Percentiles rank a stretch among this genome's conserved stretches.
These are phyloP conservation scores for Pseudogymnoascus pannorum DNA, from an alignment of 2,329 filamentous ascomycete species.

Conservation along the genomic window DNA sequence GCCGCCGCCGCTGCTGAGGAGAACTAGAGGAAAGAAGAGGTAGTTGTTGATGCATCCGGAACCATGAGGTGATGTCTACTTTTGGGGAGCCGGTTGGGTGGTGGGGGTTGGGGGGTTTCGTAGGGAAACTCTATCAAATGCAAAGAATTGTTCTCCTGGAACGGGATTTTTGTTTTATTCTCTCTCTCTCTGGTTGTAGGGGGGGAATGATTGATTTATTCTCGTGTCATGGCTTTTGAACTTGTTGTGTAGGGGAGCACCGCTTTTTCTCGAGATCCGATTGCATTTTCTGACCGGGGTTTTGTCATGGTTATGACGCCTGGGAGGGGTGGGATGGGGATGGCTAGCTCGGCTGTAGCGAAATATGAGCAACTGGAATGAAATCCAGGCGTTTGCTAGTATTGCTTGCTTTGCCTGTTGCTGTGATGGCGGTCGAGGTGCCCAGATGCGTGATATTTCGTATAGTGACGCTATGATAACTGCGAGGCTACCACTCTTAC, in stretches of 20 bases:
- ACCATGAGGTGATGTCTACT: slow-evolving; percentile 1
- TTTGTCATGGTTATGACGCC: slow-evolving; percentile 11
- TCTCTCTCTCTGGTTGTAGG: background rate
- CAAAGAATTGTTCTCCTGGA: slow-evolving; percentile 10
- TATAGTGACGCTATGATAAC: background rate
- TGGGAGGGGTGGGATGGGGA: slow-evolving; percentile 11
- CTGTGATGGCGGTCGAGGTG: background rate
- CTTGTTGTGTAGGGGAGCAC: background rate
- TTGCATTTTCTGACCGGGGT: slow-evolving; percentile 7
- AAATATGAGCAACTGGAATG: slow-evolving; percentile 12
- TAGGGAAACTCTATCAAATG: background rate
- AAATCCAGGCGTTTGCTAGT: background rate
- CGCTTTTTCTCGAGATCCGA: background rate
- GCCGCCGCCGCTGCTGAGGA: slow-evolving; percentile 46
- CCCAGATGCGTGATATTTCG: background rate
- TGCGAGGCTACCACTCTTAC: background rate
- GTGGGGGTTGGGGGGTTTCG: background rate
- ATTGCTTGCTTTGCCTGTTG: background rate
- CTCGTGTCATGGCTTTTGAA: slow-evolving; percentile 5
- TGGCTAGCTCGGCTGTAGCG: slow-evolving; percentile 14
- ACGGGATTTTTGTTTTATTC: background rate
- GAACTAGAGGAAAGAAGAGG: slow-evolving; percentile 24
- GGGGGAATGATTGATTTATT: background rate
- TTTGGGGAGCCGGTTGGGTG: background rate
- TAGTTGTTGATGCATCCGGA: background rate